Conservation (phyloP, 257 asterid species). For the Solanum chiquidenum region DNA sequence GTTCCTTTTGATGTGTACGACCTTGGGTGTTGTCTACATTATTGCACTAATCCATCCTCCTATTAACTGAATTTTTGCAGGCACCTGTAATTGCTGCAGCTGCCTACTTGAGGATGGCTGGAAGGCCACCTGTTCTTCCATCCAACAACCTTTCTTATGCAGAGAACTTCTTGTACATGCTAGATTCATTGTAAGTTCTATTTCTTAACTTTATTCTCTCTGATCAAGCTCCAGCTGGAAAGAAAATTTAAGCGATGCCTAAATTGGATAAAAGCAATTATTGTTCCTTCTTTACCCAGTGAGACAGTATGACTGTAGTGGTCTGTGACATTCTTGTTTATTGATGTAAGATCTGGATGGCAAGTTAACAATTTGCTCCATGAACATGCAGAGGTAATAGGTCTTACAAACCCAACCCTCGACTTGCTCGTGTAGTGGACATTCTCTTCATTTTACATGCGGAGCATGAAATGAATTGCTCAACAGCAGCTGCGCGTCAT, state of each 20-base stretch:
- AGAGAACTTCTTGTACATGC: conserved; percentile 97
- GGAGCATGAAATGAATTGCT: conserved; percentile 98
- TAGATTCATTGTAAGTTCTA: conserved; percentile 77
- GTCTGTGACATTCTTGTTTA: not conserved
- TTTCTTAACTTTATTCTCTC: not conserved
- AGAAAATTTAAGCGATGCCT: not conserved
- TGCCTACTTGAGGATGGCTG: conserved; percentile 97
- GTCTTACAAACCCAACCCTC: conserved; percentile 80
- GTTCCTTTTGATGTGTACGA: not conserved
- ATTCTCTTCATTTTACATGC: conserved; percentile 91
- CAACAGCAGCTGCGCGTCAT: conserved; percentile 97
- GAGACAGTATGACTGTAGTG: not conserved
- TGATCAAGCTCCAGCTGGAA: not conserved
- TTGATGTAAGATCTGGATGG: not conserved
- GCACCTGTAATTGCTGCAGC: conserved; percentile 98
- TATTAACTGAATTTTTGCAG: conserved; percentile 24
- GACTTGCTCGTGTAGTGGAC: conserved; percentile 91
- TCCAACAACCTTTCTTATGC: conserved; percentile 81
- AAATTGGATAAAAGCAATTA: not conserved
- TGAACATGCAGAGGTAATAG: conserved; percentile 72
- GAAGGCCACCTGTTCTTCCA: conserved; percentile 96
- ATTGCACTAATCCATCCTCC: not conserved
- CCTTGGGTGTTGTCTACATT: not conserved
- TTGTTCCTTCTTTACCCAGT: not conserved
- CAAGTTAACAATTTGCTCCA: not conserved